Percentiles rank a stretch among this genome's conserved stretches.
These are phyloP conservation scores for Syzygium jambos DNA, from an alignment of 345 rosid species.

Conservation along the genomic window DNA sequence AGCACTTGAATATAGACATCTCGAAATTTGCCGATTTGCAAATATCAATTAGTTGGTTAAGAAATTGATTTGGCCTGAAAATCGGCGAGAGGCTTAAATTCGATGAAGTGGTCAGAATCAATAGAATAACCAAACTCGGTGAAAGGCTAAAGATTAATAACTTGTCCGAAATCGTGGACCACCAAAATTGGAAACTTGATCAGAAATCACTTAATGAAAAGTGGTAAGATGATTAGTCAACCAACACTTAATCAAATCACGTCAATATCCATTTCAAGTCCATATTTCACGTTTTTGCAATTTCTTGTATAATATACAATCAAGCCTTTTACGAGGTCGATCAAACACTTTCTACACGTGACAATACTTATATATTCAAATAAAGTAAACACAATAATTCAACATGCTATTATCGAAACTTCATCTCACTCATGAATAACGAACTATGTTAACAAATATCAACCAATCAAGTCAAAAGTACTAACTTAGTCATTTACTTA, in stretches of 20 bases:
- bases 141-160: background rate
- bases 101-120: background rate
- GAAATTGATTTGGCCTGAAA: too few species aligned
- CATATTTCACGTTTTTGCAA: background rate
- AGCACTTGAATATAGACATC: background rate
- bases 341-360: background rate
- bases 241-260: accelerated
- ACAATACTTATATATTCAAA: background rate
- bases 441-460: background rate
- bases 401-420: background rate
- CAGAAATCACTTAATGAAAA: background rate
- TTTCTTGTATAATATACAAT: background rate
- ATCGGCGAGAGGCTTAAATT: background rate
- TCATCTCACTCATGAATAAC: background rate
- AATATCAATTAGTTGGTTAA: background rate
- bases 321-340: background rate
- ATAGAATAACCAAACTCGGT: background rate
- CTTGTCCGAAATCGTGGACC: background rate
- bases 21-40: background rate
- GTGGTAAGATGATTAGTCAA: accelerated
- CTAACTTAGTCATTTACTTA: background rate
- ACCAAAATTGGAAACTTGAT: background rate
- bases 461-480: background rate
- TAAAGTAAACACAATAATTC: too few species aligned
- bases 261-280: background rate